Conservation (phyloP, 371 early-diverging fungal genomes). For the Haplosporangium sp. region DNA sequence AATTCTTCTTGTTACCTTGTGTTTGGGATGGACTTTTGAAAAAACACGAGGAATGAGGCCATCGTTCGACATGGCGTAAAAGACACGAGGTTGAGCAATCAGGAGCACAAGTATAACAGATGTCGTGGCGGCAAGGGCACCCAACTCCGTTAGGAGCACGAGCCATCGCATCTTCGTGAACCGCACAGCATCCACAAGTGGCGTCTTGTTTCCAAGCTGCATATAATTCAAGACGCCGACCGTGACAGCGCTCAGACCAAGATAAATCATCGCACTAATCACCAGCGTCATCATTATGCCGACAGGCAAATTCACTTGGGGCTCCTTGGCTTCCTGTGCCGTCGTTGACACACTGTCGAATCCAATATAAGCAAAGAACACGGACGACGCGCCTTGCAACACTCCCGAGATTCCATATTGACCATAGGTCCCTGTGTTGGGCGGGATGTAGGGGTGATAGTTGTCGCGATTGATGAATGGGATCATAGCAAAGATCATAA, state of each 20-base stretch:
- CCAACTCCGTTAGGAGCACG: constrained; percentile 75
- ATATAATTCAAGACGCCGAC: constrained; percentile 79
- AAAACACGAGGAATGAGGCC: constrained; percentile 82
- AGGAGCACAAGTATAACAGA: constrained; percentile 82
- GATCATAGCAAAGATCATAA: constrained; percentile 80
- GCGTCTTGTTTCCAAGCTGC: constrained; percentile 63
- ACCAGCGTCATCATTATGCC: constrained; percentile 84
- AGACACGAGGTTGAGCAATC: constrained; percentile 90
- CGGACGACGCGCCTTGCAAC: constrained; percentile 80
- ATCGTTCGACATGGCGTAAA: constrained; percentile 88
- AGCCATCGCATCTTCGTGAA: constrained; percentile 73
- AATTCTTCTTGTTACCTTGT: constrained; percentile 32
- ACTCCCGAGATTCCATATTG: constrained; percentile 78
- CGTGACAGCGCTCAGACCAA: constrained; percentile 71
- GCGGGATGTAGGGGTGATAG: constrained; percentile 86
- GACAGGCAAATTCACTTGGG: constrained; percentile 86
- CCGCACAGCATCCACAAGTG: constrained; percentile 76
- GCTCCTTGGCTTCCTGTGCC: constrained; percentile 87
- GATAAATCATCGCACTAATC: constrained; percentile 83
- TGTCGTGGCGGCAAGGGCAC: constrained; percentile 82
- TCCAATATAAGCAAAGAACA: constrained; percentile 92
- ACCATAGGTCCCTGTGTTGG: constrained; percentile 62
- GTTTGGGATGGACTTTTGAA: constrained; percentile 68
- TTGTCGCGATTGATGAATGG: constrained; percentile 75
- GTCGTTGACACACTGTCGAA: constrained; percentile 92